Conservation (phyloP, 805 yeast species). For the baker's yeast (Saccharomyces cerevisiae) region DNA sequence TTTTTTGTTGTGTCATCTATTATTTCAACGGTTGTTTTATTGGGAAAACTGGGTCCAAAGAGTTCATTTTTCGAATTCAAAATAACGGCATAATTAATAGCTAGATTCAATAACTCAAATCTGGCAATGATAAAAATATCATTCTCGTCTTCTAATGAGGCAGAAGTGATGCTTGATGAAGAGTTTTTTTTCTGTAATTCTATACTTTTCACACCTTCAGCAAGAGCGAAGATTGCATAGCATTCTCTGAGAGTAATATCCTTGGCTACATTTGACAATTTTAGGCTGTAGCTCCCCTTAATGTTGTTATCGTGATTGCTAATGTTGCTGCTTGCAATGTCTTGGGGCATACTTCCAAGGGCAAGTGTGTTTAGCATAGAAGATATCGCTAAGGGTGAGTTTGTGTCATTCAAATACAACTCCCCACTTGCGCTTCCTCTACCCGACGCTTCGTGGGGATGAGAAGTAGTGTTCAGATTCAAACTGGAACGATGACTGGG, state of each 20-base stretch:
- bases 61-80: conserved; percentile 35
- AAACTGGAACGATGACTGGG: conserved; percentile 13
- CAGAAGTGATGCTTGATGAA: not conserved
- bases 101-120: conserved; percentile 38
- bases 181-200: conserved; percentile 25
- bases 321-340: conserved; percentile 7
- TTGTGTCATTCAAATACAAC: conserved; percentile 9
- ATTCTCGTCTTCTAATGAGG: conserved; percentile 5
- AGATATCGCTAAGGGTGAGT: conserved; percentile 25
- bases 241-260: conserved; percentile 64
- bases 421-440: not conserved
- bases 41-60: conserved; percentile 43
- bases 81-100: conserved; percentile 36
- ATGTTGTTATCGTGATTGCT: conserved; percentile 1
- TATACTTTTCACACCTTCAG: conserved; percentile 49
- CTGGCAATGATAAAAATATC: conserved; percentile 37
- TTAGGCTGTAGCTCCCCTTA: conserved; percentile 28
- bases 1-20: conserved; percentile 30
- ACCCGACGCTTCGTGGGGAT: not conserved
- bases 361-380: conserved; percentile 26
- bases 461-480: conserved; percentile 7
- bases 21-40: conserved; percentile 34
- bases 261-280: conserved; percentile 49
- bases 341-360: conserved; percentile 9
- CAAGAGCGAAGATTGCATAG: conserved; percentile 56